phyloP scores from a whole-genome alignment of 2,329 filamentous ascomycete species.

The Ceratocystis smalleyi region DNA sequence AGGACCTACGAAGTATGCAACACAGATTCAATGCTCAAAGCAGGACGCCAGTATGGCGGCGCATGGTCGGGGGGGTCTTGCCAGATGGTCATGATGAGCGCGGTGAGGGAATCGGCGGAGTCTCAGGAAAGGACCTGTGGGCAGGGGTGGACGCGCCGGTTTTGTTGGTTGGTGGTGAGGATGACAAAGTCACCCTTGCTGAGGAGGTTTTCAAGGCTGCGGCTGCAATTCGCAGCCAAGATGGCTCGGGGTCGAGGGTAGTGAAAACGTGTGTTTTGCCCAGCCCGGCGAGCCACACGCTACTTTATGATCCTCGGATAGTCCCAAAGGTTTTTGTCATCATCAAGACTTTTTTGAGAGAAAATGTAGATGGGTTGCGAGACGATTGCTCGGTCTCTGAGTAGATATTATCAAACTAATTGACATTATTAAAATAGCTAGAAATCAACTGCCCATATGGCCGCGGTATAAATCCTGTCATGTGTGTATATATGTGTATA shows the following conservation, averaged over 20 bases:
- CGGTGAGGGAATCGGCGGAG: constrained; percentile 41
- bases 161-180: constrained; percentile 61
- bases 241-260: constrained; percentile 27
- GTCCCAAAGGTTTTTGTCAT: constrained; percentile 65
- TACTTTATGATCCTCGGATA: constrained; percentile 65
- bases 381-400: neutral
- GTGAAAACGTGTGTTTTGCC: constrained; percentile 59
- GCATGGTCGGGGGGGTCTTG: constrained; percentile 60
- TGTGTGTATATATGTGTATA: constrained; percentile 19
- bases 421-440: neutral
- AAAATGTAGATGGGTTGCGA: constrained; percentile 48
- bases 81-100: constrained; percentile 36
- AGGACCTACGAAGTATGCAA: constrained; percentile 51
- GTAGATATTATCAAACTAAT: neutral
- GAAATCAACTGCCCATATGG: neutral
- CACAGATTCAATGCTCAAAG: constrained; percentile 69
- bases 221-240: constrained; percentile 16
- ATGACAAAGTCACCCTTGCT: constrained; percentile 61
- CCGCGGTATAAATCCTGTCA: neutral
- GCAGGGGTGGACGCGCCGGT: constrained; percentile 55
- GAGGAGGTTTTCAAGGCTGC: constrained; percentile 54
- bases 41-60: constrained; percentile 63
- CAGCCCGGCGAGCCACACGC: constrained; percentile 62
- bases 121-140: constrained; percentile 61
- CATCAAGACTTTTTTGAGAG: constrained; percentile 65